Evolutionary conservation across 768 basidiomycete genomes (phyloP).

Genomic region (Coprinellus aureogranulatus): DNA sequence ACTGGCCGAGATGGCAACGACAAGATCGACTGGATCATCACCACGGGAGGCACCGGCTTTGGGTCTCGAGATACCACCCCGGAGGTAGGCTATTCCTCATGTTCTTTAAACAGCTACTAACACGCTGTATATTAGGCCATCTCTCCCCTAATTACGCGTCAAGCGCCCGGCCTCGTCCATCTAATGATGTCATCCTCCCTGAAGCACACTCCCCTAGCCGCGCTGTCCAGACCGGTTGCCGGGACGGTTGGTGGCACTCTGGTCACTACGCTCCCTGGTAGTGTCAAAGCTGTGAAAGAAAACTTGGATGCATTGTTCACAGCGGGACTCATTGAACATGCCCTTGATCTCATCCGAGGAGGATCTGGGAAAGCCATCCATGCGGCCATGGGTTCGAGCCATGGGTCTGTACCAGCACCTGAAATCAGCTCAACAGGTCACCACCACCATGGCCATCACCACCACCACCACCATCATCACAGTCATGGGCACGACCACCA

Average conservation of each 20-base stretch:
- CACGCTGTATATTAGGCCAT: conserved; percentile 44
- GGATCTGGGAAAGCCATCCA: conserved; percentile 64
- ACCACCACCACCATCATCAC: conserved; percentile 35
- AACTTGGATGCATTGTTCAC: conserved; percentile 62
- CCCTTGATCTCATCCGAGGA: conserved; percentile 69
- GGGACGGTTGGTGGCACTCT: conserved; percentile 68
- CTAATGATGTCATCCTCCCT: conserved; percentile 68
- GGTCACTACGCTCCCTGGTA: conserved; percentile 80
- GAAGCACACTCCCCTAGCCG: conserved; percentile 73
- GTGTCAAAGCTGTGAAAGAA: conserved; percentile 81
- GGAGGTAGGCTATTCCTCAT: conserved; percentile 48
- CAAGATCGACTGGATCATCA: conserved; percentile 71
- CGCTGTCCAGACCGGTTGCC: conserved; percentile 79
- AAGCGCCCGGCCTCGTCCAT: conserved; percentile 72
- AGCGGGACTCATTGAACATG: conserved; percentile 62
- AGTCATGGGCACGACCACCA: conserved; percentile 31
- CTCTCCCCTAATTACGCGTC: conserved; percentile 59
- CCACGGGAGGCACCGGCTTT: conserved; percentile 88
- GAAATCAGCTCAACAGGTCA: too few relatives aligned
- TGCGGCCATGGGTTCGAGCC: conserved; percentile 32
- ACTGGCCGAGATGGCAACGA: conserved; percentile 27
- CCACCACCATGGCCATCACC: too few relatives aligned
- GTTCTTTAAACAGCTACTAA: background rate
- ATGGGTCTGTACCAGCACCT: conserved; percentile 24
- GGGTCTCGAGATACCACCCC: conserved; percentile 79